These are phyloP conservation scores for Penicillium sp. DNA, from an alignment of 2,329 filamentous ascomycete species.

Conservation along the genomic window DNA sequence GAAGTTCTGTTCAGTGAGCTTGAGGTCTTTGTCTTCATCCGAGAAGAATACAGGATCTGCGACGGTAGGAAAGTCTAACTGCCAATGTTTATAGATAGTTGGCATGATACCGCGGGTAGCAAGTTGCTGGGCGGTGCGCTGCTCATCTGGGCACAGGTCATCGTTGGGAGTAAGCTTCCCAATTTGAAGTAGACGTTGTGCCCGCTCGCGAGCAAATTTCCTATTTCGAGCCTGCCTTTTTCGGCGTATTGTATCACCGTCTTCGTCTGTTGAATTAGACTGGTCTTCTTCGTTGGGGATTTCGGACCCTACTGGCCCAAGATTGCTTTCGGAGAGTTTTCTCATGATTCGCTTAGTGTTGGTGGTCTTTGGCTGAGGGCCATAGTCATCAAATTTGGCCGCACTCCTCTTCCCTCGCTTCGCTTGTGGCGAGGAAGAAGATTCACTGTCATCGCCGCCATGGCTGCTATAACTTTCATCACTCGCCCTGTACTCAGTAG, in stretches of 20 bases:
- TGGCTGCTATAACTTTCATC: background rate
- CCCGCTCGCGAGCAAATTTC: constrained; percentile 32
- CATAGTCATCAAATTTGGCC: background rate
- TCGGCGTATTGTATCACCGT: constrained; percentile 7
- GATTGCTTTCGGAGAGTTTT: background rate
- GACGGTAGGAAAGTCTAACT: constrained; percentile 52
- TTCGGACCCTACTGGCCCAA: background rate
- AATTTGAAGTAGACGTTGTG: constrained; percentile 35
- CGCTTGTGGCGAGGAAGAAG: background rate
- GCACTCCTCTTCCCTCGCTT: background rate
- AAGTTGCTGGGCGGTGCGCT: constrained; percentile 52
- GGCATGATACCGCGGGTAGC: constrained; percentile 55
- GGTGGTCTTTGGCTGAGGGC: background rate
- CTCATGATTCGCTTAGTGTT: background rate
- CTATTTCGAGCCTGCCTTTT: constrained; percentile 1
- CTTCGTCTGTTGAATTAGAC: constrained; percentile 22
- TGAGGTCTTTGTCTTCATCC: background rate
- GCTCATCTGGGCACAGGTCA: constrained; percentile 51
- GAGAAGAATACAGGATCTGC: constrained; percentile 52
- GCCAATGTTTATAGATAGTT: constrained; percentile 51
- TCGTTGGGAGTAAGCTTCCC: constrained; percentile 39
- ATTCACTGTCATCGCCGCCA: background rate
- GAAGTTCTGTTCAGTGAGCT: constrained; percentile 37
- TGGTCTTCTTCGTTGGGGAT: constrained; percentile 13
- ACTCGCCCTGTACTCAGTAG: background rate